Evolutionary conservation across 352 stramenopile genomes (phyloP).

Genomic region (Peronospora tabacina): DNA sequence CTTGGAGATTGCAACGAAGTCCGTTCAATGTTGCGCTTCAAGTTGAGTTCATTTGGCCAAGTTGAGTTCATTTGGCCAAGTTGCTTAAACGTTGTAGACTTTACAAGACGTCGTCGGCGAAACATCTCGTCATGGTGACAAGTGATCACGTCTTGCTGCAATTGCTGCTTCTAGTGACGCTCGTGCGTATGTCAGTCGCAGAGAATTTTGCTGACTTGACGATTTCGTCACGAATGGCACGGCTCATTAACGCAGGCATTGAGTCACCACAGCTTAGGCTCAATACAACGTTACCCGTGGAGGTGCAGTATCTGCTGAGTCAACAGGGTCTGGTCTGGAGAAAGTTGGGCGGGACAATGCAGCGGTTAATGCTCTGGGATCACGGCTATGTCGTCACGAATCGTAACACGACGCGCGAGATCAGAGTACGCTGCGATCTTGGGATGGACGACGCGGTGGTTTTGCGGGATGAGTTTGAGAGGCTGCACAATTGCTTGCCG

Average conservation of each 20-base stretch:
- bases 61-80: not conserved
- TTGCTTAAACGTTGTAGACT: no score
- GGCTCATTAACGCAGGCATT: conserved; percentile 24
- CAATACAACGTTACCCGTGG: conserved; percentile 19
- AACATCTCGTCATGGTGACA: conserved; percentile 1
- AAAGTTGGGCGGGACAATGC: conserved; percentile 37
- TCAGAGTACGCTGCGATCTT: conserved; percentile 27
- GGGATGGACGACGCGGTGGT: conserved; percentile 42
- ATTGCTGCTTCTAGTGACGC: conserved; percentile 6
- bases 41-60: not conserved
- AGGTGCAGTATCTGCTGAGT: conserved; percentile 26
- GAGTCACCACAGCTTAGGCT: conserved; percentile 26
- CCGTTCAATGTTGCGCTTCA: not conserved
- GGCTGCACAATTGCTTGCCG: conserved; percentile 23
- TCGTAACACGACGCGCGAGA: conserved; percentile 20
- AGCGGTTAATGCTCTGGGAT: conserved; percentile 55
- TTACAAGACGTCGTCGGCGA: no score
- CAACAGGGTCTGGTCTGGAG: conserved; percentile 24
- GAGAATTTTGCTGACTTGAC: conserved; percentile 14
- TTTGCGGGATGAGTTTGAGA: conserved; percentile 20
- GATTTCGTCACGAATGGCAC: conserved; percentile 26
- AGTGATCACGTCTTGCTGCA: not conserved
- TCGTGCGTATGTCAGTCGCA: conserved; percentile 1
- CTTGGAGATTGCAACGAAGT: not conserved
- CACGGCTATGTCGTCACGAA: conserved; percentile 32